Percentiles rank a stretch among this genome's conserved stretches.
These are phyloP conservation scores for Collybia nuda DNA, from an alignment of 768 basidiomycete species.

Conservation along the genomic window DNA sequence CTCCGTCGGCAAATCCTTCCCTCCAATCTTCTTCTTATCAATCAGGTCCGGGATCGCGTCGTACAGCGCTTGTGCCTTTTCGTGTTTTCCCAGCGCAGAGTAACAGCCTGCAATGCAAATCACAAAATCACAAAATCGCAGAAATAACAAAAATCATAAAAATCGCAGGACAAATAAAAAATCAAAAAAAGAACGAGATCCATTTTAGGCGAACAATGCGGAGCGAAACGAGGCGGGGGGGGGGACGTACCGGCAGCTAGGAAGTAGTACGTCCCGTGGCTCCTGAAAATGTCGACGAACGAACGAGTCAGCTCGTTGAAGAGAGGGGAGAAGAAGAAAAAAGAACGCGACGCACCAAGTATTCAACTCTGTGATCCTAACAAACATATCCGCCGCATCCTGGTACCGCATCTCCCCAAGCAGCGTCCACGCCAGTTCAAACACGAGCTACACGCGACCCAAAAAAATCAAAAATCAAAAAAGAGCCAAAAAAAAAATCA, in stretches of 20 bases:
- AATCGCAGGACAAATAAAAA: too few relatives aligned
- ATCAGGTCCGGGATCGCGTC: conserved; percentile 62
- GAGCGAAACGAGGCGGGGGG: conserved; percentile 4
- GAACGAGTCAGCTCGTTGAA: background rate
- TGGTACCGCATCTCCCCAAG: conserved; percentile 62
- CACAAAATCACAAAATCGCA: too few relatives aligned
- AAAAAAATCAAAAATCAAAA: too few relatives aligned
- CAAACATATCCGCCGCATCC: conserved; percentile 67
- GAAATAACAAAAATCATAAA: too few relatives aligned
- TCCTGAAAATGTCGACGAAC: too few relatives aligned
- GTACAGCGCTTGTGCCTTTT: conserved; percentile 59
- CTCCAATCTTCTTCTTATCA: conserved; percentile 59
- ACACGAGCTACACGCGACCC: conserved; percentile 59
- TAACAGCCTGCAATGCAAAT: too few relatives aligned
- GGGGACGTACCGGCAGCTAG: conserved; percentile 65
- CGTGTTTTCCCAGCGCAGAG: conserved; percentile 51
- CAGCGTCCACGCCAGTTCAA: conserved; percentile 79
- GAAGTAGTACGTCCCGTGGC: conserved; percentile 78
- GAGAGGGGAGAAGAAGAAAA: background rate
- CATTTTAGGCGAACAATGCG: background rate
- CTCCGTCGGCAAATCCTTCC: conserved; percentile 74
- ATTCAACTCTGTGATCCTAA: conserved; percentile 65
- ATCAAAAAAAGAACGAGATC: too few relatives aligned
- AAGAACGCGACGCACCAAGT: conserved; percentile 46
- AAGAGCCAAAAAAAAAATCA: too few relatives aligned